These are phyloP conservation scores for Silene uniflora DNA, from an alignment of 148 eudicot species.

Conservation along the genomic window DNA sequence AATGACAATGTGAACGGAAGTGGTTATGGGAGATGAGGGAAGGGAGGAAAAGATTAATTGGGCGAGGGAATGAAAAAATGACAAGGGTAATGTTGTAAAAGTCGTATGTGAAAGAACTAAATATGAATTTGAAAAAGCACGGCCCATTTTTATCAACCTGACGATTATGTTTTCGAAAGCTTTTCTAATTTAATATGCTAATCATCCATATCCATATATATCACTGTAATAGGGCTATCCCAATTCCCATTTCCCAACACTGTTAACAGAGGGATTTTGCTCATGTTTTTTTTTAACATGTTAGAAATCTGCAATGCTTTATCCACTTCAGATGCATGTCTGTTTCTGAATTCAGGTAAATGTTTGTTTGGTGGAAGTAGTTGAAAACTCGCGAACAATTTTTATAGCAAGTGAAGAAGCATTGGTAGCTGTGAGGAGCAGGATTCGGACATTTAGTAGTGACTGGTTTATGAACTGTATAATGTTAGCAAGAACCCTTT, in stretches of 20 bases:
- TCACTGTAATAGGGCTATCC: background rate
- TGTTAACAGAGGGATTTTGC: background rate
- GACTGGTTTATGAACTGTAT: slow-evolving; percentile 91
- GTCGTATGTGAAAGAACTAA: too few species aligned
- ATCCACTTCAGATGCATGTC: background rate
- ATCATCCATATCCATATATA: background rate
- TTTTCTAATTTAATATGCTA: background rate
- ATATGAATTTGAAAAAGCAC: too few species aligned
- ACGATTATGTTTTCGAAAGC: background rate
- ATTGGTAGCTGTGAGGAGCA: slow-evolving; percentile 51
- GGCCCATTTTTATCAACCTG: background rate
- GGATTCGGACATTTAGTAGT: slow-evolving; percentile 58
- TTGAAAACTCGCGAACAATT: slow-evolving; percentile 48
- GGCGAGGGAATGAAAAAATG: too few species aligned
- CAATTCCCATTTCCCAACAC: too few species aligned
- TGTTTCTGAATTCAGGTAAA: slow-evolving; percentile 41
- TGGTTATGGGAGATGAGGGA: too few species aligned
- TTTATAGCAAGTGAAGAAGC: slow-evolving; percentile 83
- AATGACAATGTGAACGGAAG: too few species aligned
- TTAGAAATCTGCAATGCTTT: background rate
- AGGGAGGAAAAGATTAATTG: too few species aligned
- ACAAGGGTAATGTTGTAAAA: too few species aligned
- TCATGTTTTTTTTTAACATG: background rate
- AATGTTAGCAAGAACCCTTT: slow-evolving; percentile 70
- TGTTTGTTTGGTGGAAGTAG: slow-evolving; percentile 30